These are phyloP conservation scores for Xerocomellus chrysenteron DNA, from an alignment of 768 basidiomycete genomes.

Conservation along the genomic window DNA sequence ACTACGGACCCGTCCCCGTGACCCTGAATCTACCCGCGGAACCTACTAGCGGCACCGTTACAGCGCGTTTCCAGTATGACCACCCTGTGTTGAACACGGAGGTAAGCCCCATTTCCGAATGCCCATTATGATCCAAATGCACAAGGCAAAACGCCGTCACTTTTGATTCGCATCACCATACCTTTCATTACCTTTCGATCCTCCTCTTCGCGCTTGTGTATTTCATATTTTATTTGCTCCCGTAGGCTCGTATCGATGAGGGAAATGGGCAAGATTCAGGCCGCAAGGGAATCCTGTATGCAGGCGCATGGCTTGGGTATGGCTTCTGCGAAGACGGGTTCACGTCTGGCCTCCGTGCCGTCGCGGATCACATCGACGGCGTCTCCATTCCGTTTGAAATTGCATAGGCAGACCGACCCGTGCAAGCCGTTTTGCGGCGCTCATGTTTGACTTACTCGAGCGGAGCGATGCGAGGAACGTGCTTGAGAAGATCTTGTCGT, in stretches of 20 bases:
- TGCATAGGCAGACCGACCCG: constrained; percentile 35
- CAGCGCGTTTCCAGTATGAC: constrained; percentile 59
- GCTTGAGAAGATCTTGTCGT: constrained; percentile 29
- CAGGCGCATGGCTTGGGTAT: constrained; percentile 71
- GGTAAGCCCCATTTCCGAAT: constrained; percentile 31
- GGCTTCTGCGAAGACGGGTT: constrained; percentile 86
- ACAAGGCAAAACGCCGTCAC: not conserved
- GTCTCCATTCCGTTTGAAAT: constrained; percentile 46
- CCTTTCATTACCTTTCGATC: not conserved
- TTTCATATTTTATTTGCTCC: not conserved
- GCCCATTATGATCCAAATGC: not conserved
- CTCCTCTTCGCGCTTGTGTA: not conserved
- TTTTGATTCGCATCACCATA: not conserved
- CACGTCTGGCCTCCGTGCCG: constrained; percentile 41
- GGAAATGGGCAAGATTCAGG: constrained; percentile 58
- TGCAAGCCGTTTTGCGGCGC: constrained; percentile 25
- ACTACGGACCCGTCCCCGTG: constrained; percentile 57
- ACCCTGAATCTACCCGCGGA: constrained; percentile 69
- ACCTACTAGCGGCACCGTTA: constrained; percentile 44
- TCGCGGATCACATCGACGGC: constrained; percentile 26
- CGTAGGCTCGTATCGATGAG: constrained; percentile 52
- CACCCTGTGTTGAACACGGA: constrained; percentile 64
- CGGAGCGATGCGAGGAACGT: constrained; percentile 32
- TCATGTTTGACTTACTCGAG: constrained; percentile 43
- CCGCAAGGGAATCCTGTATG: constrained; percentile 58